Percentiles rank a stretch among this genome's conserved stretches.
Evolutionary conservation across 345 rosid genomes (phyloP).

Genomic region (Eucalyptus regnans): DNA sequence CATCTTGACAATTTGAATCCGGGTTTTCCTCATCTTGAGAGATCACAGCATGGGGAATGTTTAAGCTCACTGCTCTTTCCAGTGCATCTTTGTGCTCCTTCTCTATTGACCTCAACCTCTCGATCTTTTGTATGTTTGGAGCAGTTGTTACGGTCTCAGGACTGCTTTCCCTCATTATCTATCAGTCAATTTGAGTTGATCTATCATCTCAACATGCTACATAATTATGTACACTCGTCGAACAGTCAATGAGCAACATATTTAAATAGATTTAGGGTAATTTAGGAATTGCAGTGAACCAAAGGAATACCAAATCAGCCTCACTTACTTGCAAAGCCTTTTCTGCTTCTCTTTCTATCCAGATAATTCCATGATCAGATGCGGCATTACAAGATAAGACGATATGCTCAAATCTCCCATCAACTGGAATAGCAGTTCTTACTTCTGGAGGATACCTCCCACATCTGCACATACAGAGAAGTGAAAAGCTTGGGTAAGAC

Average conservation of each 20-base stretch:
- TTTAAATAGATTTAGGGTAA: background rate
- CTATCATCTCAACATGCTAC: no score
- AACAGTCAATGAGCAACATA: background rate
- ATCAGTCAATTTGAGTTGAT: background rate
- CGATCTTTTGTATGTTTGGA: constrained; percentile 56
- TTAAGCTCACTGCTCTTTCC: constrained; percentile 71
- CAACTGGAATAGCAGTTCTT: constrained; percentile 95
- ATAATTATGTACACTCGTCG: background rate
- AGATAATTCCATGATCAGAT: constrained; percentile 80
- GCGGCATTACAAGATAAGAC: constrained; percentile 86
- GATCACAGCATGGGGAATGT: constrained; percentile 64
- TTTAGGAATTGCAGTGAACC: background rate
- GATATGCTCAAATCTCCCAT: constrained; percentile 92
- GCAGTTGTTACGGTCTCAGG: constrained; percentile 36
- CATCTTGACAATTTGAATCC: background rate
- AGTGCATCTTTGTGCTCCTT: constrained; percentile 86
- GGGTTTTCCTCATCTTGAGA: constrained; percentile 2
- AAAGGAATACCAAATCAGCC: background rate
- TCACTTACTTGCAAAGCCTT: constrained; percentile 49
- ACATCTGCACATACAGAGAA: constrained; percentile 28
- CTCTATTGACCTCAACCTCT: constrained; percentile 58
- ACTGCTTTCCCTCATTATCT: constrained; percentile 47
- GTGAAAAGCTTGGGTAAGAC: background rate
- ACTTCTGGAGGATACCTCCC: constrained; percentile 98
- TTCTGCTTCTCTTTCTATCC: constrained; percentile 80